phyloP scores from a whole-genome alignment of 2,329 filamentous ascomycete genomes.

The Claviceps africana region DNA sequence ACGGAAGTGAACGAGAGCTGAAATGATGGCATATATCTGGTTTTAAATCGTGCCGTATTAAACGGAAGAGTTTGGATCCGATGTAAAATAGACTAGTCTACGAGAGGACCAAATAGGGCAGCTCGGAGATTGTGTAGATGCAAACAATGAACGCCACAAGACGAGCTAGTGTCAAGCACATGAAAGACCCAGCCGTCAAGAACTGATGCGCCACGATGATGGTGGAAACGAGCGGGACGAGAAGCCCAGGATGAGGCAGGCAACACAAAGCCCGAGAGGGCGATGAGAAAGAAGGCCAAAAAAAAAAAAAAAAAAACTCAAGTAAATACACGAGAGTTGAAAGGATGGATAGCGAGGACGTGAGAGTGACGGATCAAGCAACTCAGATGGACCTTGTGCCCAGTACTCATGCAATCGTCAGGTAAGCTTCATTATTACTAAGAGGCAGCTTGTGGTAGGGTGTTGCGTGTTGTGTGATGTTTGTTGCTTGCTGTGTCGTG shows the following conservation, averaged over 20 bases:
- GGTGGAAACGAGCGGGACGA: background rate
- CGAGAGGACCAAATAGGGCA: background rate
- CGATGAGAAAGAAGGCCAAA: slow-evolving; percentile 1
- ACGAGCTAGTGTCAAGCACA: background rate
- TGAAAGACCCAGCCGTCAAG: background rate
- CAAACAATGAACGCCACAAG: background rate
- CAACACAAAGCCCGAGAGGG: background rate
- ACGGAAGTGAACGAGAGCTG: background rate
- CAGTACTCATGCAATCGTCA: background rate
- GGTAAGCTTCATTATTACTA: background rate
- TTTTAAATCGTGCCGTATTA: background rate
- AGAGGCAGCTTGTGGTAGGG: background rate
- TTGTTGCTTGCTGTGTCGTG: background rate
- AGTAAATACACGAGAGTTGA: background rate
- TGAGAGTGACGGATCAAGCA: background rate
- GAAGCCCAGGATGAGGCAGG: background rate
- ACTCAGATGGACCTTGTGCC: slow-evolving; percentile 1
- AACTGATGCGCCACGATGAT: background rate
- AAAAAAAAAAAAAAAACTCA: background rate
- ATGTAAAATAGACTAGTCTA: background rate
- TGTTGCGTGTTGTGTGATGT: background rate
- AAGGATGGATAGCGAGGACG: background rate
- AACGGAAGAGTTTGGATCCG: background rate
- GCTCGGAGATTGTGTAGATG: background rate
- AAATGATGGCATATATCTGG: background rate